These are phyloP conservation scores for Venturia carpophila DNA, from an alignment of 2,329 filamentous ascomycete genomes.

Conservation along the genomic window DNA sequence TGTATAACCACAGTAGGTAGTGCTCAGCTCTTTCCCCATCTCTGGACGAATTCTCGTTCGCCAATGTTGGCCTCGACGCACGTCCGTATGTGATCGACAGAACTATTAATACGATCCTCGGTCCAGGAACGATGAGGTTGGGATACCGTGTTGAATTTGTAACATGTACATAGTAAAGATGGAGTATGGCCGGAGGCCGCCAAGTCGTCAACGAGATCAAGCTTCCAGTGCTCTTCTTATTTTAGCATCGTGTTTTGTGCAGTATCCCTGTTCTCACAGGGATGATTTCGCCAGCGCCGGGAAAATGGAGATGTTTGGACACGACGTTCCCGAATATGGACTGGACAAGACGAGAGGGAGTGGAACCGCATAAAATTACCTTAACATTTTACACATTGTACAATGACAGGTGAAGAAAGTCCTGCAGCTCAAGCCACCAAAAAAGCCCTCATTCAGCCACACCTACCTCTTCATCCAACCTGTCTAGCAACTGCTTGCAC, in stretches of 20 bases:
- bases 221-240: too few relatives aligned
- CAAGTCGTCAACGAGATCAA: neutral
- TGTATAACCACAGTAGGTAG: too few relatives aligned
- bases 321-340: too few relatives aligned
- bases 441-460: neutral
- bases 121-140: neutral
- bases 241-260: too few relatives aligned
- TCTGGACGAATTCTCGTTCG: too few relatives aligned
- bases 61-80: neutral
- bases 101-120: neutral
- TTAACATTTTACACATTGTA: conserved; percentile 10
- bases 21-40: too few relatives aligned
- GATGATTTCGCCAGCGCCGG: too few relatives aligned
- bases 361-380: neutral
- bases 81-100: neutral
- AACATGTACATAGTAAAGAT: neutral
- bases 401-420: conserved; percentile 1
- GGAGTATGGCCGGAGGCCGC: neutral
- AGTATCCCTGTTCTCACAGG: too few relatives aligned
- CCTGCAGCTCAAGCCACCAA: neutral
- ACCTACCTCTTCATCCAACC: neutral
- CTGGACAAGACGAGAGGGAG: too few relatives aligned
- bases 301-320: too few relatives aligned
- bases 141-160: neutral
- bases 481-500: neutral